Percentiles rank a stretch among this genome's conserved stretches.
Conservation (phyloP, 805 yeast species). For the Zygosaccharomyces bisporus region DNA sequence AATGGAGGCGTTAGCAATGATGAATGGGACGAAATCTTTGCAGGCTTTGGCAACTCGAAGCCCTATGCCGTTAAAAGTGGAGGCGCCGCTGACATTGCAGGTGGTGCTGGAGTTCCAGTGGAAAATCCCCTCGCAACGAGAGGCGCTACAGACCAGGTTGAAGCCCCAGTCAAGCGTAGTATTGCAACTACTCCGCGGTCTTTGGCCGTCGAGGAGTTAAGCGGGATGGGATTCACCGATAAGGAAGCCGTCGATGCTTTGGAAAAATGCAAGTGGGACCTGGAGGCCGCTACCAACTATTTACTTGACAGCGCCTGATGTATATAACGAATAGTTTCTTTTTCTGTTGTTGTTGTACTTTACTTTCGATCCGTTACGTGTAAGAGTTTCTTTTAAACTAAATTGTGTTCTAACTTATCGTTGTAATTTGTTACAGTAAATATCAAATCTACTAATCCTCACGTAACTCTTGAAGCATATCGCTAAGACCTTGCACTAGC, state of each 20-base stretch:
- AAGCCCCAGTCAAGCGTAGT: constrained; percentile 26
- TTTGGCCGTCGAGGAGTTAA: constrained; percentile 68
- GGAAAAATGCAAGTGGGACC: constrained; percentile 62
- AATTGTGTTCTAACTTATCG: constrained; percentile 2
- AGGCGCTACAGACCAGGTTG: constrained; percentile 8
- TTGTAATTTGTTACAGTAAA: background rate
- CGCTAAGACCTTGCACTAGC: constrained; percentile 26
- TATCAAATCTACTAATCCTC: constrained; percentile 1
- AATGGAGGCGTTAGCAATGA: constrained; percentile 43
- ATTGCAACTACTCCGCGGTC: constrained; percentile 46
- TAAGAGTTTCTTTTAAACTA: constrained; percentile 1
- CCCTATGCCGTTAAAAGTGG: constrained; percentile 7
- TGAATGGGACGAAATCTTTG: constrained; percentile 93
- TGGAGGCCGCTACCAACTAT: constrained; percentile 84
- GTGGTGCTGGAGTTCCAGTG: constrained; percentile 15
- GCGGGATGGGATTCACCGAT: constrained; percentile 84
- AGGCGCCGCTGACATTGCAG: constrained; percentile 8
- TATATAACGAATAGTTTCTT: background rate
- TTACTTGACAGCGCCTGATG: constrained; percentile 65
- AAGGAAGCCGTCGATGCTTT: constrained; percentile 66
- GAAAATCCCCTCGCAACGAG: constrained; percentile 18
- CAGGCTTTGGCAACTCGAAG: constrained; percentile 67
- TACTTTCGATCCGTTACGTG: background rate
- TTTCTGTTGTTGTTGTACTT: background rate
- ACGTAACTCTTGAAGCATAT: constrained; percentile 29